Evolutionary conservation across 345 rosid genomes (phyloP), one percentile per base, ranked within the genome.

Genomic region (Streptanthus diversifolius): DNA sequence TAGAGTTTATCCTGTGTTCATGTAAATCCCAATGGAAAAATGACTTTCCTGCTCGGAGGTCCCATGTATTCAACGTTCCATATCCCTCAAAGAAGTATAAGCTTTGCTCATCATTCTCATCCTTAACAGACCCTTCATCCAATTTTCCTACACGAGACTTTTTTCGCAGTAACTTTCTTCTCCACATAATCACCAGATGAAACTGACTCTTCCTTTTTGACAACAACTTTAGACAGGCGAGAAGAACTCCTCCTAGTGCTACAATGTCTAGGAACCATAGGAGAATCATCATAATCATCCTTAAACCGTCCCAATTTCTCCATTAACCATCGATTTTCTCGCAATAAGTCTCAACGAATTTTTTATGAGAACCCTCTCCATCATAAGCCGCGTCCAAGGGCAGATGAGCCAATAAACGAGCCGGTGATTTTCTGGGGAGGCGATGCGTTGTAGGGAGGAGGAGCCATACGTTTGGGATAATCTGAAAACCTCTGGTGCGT

Each of bases 1-100:
- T 81, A 53, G 95, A 64, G 69, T 91, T 93, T 71, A 93, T 89
- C 80, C 93, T 83, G 18, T 58, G 43, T 52, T 83, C 88, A 73
- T 93, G 98, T 44, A 91, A 79, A 65, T 36, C 75, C 92, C 88
- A 87, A 0, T 80, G 55, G 55, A 54, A 62, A 32, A 75, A 11
- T 45, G 81, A 60, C 51, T 84, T 86, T 61, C 91, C 84, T 39
- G 80, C 72, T 79, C 95, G 80, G 39, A 82, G 80, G 79, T 93
- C 97, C 89, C 86, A 85, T 14, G 77, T 33, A 29, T 69, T 82
- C 57, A 91, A 74, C 56, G 79, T 78, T 64, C 95, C 93, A 4
- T 22, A 33, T 15, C 88, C 93, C 83, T 87, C 85, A 4, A 85
- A 80, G 40, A 93, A 82, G 79, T 79, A 93, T 41, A 93, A 80